Conservation (phyloP, 495 filamentous ascomycete species). For the Aspergillus wentii region DNA sequence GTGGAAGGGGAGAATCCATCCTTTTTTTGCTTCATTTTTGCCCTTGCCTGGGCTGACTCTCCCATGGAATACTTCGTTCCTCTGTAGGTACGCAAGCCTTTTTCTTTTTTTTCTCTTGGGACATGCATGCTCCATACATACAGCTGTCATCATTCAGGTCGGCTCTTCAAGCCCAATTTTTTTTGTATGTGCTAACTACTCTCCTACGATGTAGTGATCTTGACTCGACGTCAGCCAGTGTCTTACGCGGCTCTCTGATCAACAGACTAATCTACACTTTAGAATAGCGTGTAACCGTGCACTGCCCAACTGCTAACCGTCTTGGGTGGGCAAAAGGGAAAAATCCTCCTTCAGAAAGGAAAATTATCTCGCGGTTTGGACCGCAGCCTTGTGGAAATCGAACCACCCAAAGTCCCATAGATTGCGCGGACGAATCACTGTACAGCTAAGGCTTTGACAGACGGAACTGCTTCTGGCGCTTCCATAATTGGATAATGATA, state of each 20-base stretch:
- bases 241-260: slow-evolving; percentile 23
- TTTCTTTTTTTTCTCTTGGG: too few species aligned
- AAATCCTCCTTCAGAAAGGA: background rate
- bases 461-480: too few species aligned
- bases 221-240: slow-evolving; percentile 11
- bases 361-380: slow-evolving; percentile 6
- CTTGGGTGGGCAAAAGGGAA: background rate
- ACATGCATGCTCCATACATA: too few species aligned
- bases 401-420: background rate
- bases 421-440: slow-evolving; percentile 7
- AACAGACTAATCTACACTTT: slow-evolving; percentile 11
- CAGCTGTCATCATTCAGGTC: too few species aligned
- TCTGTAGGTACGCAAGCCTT: slow-evolving; percentile 16
- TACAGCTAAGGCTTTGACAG: too few species aligned
- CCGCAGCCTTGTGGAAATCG: slow-evolving; percentile 12
- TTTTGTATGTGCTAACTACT: background rate
- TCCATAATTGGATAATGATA: too few species aligned
- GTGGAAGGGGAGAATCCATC: too few species aligned
- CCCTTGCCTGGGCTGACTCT: too few species aligned
- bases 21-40: too few species aligned
- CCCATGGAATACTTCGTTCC: background rate
- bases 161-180: too few species aligned
- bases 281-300: slow-evolving; percentile 13
- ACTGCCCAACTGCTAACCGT: too few species aligned
- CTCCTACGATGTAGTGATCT: slow-evolving; percentile 5